Conservation (phyloP, 2,329 filamentous ascomycete genomes). For the Aureobasidium sp. region DNA sequence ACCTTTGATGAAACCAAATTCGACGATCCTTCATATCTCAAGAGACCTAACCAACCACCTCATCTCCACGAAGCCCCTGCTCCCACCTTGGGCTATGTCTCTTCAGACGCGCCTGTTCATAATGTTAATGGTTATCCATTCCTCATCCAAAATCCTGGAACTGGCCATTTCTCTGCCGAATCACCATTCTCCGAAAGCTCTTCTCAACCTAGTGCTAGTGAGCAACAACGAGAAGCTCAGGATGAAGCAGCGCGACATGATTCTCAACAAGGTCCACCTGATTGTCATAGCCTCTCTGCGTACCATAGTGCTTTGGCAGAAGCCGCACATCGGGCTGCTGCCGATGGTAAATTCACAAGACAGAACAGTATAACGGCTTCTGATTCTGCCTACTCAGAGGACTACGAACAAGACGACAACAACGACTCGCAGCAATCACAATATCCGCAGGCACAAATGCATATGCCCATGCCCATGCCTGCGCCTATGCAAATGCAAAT, state of each 20-base stretch:
- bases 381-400: constrained; percentile 18
- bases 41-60: background rate
- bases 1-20: constrained; percentile 29
- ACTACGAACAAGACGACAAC: constrained; percentile 19
- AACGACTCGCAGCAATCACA: background rate
- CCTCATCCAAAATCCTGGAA: constrained; percentile 4
- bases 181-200: constrained; percentile 9
- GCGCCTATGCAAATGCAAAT: background rate
- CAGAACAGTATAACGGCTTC: constrained; percentile 38
- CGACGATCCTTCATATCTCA: constrained; percentile 15
- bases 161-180: background rate
- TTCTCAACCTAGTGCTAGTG: background rate
- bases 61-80: background rate
- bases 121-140: constrained; percentile 7
- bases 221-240: background rate
- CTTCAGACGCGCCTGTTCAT: background rate
- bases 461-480: background rate
- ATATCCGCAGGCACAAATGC: background rate
- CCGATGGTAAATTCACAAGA: constrained; percentile 65
- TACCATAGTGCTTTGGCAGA: constrained; percentile 81
- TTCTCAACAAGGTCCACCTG: constrained; percentile 28
- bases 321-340: constrained; percentile 68
- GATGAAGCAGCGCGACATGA: constrained; percentile 5
- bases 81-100: background rate
- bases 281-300: constrained; percentile 49